These are phyloP conservation scores for Yarrowia keelungensis DNA, from an alignment of 805 yeast species.

Conservation along the genomic window DNA sequence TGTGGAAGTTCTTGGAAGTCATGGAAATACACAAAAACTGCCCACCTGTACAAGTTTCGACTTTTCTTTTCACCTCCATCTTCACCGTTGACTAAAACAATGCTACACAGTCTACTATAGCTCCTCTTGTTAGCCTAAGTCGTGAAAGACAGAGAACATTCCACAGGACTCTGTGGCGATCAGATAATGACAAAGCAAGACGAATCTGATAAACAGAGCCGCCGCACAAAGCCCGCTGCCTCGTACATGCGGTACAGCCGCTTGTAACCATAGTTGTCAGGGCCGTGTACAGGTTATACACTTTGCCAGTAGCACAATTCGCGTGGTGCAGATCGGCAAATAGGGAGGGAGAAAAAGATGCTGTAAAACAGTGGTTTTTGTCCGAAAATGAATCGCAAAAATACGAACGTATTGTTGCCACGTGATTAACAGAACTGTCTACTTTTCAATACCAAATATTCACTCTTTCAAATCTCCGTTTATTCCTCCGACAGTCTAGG, in stretches of 20 bases:
- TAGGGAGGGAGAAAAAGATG: not conserved
- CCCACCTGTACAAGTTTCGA: too few relatives aligned
- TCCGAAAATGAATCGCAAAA: not conserved
- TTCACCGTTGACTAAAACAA: too few relatives aligned
- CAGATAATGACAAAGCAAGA: not conserved
- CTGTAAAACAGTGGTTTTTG: not conserved
- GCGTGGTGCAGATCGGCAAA: slow-evolving; percentile 5
- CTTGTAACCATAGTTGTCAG: not conserved
- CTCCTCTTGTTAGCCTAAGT: too few relatives aligned
- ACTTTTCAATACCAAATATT: not conserved
- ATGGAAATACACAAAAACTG: too few relatives aligned
- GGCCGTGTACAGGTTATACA: not conserved
- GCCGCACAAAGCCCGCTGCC: not conserved
- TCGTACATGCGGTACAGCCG: slow-evolving; percentile 10
- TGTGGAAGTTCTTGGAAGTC: too few relatives aligned
- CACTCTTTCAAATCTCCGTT: not conserved
- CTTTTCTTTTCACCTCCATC: too few relatives aligned
- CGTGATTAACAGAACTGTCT: not conserved
- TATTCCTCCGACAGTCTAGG: not conserved
- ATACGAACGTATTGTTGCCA: not conserved
- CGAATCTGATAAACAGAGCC: not conserved
- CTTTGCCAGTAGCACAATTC: slow-evolving; percentile 18
- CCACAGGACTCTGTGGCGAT: not conserved
- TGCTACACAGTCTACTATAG: too few relatives aligned
- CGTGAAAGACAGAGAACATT: too few relatives aligned